Evolutionary conservation across 352 stramenopile genomes (phyloP).

Genomic region (Phytophthora syringae): DNA sequence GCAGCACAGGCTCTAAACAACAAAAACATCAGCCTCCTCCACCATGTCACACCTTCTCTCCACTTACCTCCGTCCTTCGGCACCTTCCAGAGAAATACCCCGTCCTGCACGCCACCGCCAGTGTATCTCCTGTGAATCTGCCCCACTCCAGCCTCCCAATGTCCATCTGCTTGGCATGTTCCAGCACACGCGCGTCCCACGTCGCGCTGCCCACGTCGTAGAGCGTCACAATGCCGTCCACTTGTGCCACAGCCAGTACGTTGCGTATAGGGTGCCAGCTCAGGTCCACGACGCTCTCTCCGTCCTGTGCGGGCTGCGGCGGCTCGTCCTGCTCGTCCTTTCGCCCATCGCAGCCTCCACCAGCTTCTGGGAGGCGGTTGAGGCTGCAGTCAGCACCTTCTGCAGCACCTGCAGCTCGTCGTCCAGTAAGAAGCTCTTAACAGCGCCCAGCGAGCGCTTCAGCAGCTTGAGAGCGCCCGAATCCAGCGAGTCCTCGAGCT

Average conservation of each 20-base stretch:
- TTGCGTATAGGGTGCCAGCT: slow-evolving; percentile 65
- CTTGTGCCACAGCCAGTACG: slow-evolving; percentile 73
- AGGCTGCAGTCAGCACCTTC: slow-evolving; percentile 31
- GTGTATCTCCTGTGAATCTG: slow-evolving; percentile 57
- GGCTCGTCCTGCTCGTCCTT: slow-evolving; percentile 36
- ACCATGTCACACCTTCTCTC: background rate
- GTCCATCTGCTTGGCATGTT: slow-evolving; percentile 61
- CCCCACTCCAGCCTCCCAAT: slow-evolving; percentile 72
- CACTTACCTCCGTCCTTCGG: slow-evolving; percentile 42
- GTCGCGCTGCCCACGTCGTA: slow-evolving; percentile 61
- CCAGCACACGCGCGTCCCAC: slow-evolving; percentile 71
- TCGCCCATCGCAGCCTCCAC: slow-evolving; percentile 32
- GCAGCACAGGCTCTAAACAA: slow-evolving; percentile 51
- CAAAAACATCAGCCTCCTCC: slow-evolving; percentile 1
- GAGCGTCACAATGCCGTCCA: slow-evolving; percentile 69
- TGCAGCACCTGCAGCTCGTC: slow-evolving; percentile 68
- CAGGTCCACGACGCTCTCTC: slow-evolving; percentile 61
- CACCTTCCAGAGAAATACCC: slow-evolving; percentile 81
- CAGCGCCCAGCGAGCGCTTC: slow-evolving; percentile 30
- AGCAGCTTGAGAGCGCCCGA: slow-evolving; percentile 52
- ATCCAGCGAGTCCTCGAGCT: slow-evolving; percentile 46
- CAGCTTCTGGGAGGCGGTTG: slow-evolving; percentile 23
- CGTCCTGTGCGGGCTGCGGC: slow-evolving; percentile 9
- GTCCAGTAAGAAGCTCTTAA: slow-evolving; percentile 59
- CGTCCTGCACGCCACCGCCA: slow-evolving; percentile 70